Percentiles rank a stretch among this genome's conserved stretches.
Conservation (phyloP, 2,329 filamentous ascomycete genomes). For the Sporothrix protearum region DNA sequence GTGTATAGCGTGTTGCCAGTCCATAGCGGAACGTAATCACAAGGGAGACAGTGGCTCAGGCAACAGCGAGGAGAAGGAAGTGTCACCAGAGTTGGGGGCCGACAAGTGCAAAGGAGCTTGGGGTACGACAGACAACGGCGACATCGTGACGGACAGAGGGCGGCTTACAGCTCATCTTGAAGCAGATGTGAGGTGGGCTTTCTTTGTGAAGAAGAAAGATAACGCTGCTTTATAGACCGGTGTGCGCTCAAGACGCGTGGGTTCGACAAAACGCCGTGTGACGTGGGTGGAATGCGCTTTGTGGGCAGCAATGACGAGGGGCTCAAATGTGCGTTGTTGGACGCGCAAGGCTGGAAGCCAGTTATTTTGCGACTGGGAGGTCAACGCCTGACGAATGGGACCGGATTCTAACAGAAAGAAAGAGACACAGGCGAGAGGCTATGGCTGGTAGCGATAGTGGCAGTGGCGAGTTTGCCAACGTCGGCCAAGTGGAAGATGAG, state of each 20-base stretch:
- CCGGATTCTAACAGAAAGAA: neutral
- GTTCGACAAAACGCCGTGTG: neutral
- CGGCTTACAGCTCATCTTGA: constrained; percentile 28
- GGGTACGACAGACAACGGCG: neutral
- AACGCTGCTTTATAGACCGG: neutral
- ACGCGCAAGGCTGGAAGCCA: neutral
- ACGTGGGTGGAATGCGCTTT: neutral
- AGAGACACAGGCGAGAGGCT: constrained; percentile 1
- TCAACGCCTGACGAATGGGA: neutral
- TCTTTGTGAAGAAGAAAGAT: neutral
- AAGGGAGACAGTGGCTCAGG: neutral
- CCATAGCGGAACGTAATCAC: neutral
- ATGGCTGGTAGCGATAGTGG: neutral
- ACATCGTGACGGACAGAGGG: neutral
- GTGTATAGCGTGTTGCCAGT: neutral
- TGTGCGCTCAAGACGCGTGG: neutral
- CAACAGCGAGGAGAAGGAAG: neutral
- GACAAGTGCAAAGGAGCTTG: neutral
- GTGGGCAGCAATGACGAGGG: neutral
- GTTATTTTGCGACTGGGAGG: neutral
- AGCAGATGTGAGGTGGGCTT: neutral
- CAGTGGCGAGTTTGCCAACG: neutral
- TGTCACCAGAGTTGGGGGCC: neutral
- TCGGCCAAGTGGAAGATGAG: neutral
- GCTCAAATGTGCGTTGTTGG: neutral